Evolutionary conservation across 1,284 basidiomycete species (phyloP).

Genomic region (Anthracocystis setariae): DNA sequence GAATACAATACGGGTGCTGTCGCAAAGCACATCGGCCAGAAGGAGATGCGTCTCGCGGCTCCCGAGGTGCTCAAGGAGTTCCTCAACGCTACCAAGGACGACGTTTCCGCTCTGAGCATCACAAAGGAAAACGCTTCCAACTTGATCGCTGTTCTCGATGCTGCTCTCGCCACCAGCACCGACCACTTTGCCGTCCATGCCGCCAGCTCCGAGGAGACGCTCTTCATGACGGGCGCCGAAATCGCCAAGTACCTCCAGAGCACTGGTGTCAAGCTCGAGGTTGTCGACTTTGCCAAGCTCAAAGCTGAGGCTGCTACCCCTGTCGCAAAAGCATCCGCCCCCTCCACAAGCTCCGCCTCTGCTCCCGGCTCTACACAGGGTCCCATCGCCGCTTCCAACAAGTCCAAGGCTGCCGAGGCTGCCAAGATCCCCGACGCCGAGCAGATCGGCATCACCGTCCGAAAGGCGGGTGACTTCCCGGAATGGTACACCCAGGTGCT

Average conservation of each 20-base stretch:
- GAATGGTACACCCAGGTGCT: constrained; percentile 77
- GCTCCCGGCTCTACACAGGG: constrained; percentile 45
- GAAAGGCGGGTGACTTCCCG: constrained; percentile 65
- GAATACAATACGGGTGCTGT: constrained; percentile 77
- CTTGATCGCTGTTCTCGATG: constrained; percentile 56
- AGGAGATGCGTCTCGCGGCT: constrained; percentile 87
- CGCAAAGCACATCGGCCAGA: constrained; percentile 84
- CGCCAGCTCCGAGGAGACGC: constrained; percentile 58
- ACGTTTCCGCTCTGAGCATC: constrained; percentile 69
- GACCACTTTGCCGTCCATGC: constrained; percentile 60
- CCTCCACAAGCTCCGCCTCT: constrained; percentile 34
- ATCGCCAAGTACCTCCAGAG: constrained; percentile 59
- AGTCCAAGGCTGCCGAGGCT: constrained; percentile 46
- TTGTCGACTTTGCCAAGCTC: constrained; percentile 57
- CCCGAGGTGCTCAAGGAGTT: constrained; percentile 88
- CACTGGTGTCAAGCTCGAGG: constrained; percentile 60
- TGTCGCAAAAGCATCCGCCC: constrained; percentile 37
- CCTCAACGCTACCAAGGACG: constrained; percentile 85
- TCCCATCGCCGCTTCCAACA: constrained; percentile 36
- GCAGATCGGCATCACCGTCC: constrained; percentile 67
- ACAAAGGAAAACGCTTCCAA: constrained; percentile 54
- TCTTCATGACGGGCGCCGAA: constrained; percentile 61
- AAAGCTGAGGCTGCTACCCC: constrained; percentile 46
- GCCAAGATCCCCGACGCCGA: constrained; percentile 65
- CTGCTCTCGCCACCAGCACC: constrained; percentile 50